Evolutionary conservation across 2,329 filamentous ascomycete genomes (phyloP).

Genomic region (Botrytis fragariae): DNA sequence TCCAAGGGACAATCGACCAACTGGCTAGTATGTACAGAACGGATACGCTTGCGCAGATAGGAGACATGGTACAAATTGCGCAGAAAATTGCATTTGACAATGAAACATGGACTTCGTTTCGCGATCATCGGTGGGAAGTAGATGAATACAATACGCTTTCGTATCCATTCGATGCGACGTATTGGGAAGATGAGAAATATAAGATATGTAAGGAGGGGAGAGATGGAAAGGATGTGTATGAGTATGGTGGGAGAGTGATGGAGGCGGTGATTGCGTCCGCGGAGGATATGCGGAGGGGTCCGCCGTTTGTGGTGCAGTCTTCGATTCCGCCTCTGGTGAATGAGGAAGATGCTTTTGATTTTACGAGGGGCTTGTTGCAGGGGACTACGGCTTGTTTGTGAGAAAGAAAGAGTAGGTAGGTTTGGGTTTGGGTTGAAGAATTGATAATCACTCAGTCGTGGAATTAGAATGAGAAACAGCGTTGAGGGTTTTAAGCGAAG

Average conservation of each 20-base stretch:
- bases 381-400: background rate
- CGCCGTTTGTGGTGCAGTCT: background rate
- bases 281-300: background rate
- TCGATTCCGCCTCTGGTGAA: background rate
- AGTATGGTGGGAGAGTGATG: slow-evolving; percentile 1
- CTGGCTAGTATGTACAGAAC: background rate
- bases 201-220: fast-evolving
- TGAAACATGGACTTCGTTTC: background rate
- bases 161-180: background rate
- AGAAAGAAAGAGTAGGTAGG: no score
- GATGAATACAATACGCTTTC: background rate
- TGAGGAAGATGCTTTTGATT: background rate
- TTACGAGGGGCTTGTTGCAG: no score
- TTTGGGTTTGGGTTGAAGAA: background rate
- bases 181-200: background rate
- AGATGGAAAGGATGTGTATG: background rate
- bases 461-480: background rate
- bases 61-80: background rate
- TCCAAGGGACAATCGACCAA: background rate
- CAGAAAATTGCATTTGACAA: background rate
- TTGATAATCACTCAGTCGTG: background rate
- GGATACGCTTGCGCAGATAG: background rate
- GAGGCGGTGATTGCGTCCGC: background rate
- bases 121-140: background rate
- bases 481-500: background rate